Evolutionary conservation across 2,329 filamentous ascomycete species (phyloP).

Genomic region (Dactylellina haptotyla): DNA sequence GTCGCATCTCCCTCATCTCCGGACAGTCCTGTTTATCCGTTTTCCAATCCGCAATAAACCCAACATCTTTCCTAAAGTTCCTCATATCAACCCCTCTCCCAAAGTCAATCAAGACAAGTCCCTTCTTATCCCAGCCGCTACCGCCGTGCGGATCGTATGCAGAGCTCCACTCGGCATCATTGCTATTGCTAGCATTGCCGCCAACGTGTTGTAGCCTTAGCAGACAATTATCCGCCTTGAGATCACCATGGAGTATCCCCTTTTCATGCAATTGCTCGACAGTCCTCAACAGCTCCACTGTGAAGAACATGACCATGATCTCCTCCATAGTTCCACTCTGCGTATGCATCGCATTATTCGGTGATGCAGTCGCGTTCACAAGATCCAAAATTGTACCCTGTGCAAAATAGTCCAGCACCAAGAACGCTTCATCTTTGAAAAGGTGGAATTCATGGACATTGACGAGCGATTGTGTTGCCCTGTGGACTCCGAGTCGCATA

Average conservation of each 20-base stretch:
- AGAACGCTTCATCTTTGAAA: conserved; percentile 87
- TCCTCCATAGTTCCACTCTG: conserved; percentile 81
- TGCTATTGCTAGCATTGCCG: conserved; percentile 60
- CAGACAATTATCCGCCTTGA: conserved; percentile 95
- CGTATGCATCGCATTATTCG: conserved; percentile 64
- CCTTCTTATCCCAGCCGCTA: conserved; percentile 81
- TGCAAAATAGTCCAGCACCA: conserved; percentile 85
- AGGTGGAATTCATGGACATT: conserved; percentile 89
- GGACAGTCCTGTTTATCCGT: conserved; percentile 83
- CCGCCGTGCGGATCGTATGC: conserved; percentile 79
- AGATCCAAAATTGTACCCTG: conserved; percentile 95
- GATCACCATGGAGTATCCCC: conserved; percentile 85
- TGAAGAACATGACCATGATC: conserved; percentile 91
- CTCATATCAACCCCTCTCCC: conserved; percentile 94
- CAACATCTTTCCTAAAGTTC: conserved; percentile 77
- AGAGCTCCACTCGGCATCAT: conserved; percentile 64
- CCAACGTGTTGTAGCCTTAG: conserved; percentile 75
- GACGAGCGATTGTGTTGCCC: conserved; percentile 80
- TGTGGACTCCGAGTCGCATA: conserved; percentile 75
- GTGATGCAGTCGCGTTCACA: conserved; percentile 77
- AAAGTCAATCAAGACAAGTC: conserved; percentile 90
- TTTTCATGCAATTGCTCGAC: conserved; percentile 85
- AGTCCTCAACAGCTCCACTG: conserved; percentile 87
- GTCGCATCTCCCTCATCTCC: conserved; percentile 91
- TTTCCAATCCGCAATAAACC: conserved; percentile 96